Conservation (phyloP, 2,329 filamentous ascomycete species). For the Diplodia corticola region DNA sequence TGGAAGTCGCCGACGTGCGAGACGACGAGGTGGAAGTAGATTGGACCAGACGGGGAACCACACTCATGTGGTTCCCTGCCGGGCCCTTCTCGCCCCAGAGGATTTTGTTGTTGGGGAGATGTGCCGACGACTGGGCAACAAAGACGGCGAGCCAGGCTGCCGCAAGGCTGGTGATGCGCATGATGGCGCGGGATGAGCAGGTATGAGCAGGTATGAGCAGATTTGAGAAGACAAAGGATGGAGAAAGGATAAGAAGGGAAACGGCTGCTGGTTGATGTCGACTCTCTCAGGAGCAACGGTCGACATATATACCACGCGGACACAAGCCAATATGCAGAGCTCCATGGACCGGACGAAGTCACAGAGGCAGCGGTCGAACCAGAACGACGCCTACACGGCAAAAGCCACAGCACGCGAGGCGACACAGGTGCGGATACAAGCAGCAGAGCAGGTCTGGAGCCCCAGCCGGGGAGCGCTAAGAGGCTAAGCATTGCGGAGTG, state of each 20-base stretch:
- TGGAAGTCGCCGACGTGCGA: too few relatives aligned
- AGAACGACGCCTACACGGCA: background rate
- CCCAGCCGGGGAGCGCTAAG: too few relatives aligned
- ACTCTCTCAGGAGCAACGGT: background rate
- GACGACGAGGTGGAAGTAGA: slow-evolving; percentile 19
- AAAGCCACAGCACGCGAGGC: background rate
- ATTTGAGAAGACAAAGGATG: background rate
- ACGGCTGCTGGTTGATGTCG: background rate
- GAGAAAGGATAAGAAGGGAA: background rate
- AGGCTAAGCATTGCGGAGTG: slow-evolving; percentile 9
- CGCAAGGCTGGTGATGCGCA: slow-evolving; percentile 28
- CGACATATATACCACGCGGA: slow-evolving; percentile 4
- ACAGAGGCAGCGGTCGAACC: background rate
- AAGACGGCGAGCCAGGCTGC: slow-evolving; percentile 27
- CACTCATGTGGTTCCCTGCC: slow-evolving; percentile 2
- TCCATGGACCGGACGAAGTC: background rate
- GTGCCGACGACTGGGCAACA: background rate
- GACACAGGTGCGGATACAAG: background rate
- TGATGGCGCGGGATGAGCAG: slow-evolving; percentile 14
- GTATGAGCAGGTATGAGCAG: background rate
- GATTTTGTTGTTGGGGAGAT: slow-evolving; percentile 25
- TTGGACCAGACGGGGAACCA: background rate
- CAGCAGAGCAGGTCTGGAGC: background rate
- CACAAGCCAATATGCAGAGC: too few relatives aligned
- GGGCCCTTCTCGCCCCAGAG: slow-evolving; percentile 29